Base-by-base conservation (phyloP, 2,329 filamentous ascomycete species). In the Lasiodiplodia gonubiensis region DNA sequence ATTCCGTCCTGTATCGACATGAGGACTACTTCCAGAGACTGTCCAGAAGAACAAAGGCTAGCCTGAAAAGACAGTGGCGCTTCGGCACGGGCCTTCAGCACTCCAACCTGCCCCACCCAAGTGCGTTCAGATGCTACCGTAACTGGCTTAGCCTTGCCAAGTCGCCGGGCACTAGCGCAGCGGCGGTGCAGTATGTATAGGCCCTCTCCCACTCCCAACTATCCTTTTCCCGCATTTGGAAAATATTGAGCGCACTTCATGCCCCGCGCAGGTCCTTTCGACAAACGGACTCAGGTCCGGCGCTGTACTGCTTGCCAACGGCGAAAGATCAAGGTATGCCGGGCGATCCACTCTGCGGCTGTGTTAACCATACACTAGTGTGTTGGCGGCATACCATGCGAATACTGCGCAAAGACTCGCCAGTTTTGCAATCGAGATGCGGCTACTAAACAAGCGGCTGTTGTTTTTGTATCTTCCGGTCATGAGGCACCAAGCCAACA, bases 271-370 rank as follows among this genome's bases (percentile, higher is more conserved):
- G 64, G 64, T n/a, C 64, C 63, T 18, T 55, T 66, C 33, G 64
- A 66, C 64, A 66, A 66, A 37, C 64, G 64, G 6, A 39, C 54
- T 16, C 12, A 30, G 2, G 35, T 66, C 33, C 64, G 64, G 18
- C 49, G 64, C 7, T 66, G 64, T 66, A 21, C 11, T 25, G 51
- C 35, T n/a, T 66, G 64, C 23, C 64, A 57, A 21, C 27, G 64
- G 2, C 48, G 51, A 42, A 66, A 66, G 10, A 66, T 66, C 21
- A 66, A 66, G 23, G 64, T 48, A 30, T 18, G 18, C 23, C 33
- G 7, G 25, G 30, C 18, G 21, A 2, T 4, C 16, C 11, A 16
- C 4, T 37, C 8, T 39, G 23, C n/a, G 11, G n/a, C n/a, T 21
- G 21, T 25, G 35, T 33, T 57, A 12, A 57, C 53, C 33, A 11